These are phyloP conservation scores for Metschnikowia gelsemii DNA, from an alignment of 805 yeast species.

Conservation along the genomic window DNA sequence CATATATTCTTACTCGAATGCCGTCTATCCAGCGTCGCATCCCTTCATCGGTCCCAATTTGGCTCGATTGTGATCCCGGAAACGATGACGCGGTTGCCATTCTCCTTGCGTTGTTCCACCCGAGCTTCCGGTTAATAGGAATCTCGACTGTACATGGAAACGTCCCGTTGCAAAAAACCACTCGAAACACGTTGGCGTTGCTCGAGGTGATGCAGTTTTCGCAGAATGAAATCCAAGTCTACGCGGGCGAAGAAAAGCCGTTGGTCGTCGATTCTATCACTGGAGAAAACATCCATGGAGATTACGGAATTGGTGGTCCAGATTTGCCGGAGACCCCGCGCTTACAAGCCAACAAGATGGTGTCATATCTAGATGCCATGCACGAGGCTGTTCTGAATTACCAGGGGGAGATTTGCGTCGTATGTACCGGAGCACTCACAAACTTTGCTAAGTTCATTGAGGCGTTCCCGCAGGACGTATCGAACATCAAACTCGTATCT, in stretches of 20 bases:
- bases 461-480: constrained; percentile 52
- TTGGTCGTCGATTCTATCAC: constrained; percentile 46
- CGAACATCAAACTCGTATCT: constrained; percentile 51
- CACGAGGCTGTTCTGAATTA: constrained; percentile 41
- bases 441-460: constrained; percentile 59
- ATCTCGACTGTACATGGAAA: constrained; percentile 78
- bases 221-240: constrained; percentile 57
- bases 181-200: constrained; percentile 65
- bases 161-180: constrained; percentile 60
- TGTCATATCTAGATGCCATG: constrained; percentile 37
- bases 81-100: constrained; percentile 85
- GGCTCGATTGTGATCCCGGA: constrained; percentile 94
- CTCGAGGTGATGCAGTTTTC: constrained; percentile 53
- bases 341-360: constrained; percentile 24
- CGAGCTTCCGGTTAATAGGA: constrained; percentile 59
- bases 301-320: constrained; percentile 76
- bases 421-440: constrained; percentile 79
- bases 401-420: constrained; percentile 53
- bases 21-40: constrained; percentile 4
- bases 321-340: constrained; percentile 51
- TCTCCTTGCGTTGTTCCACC: constrained; percentile 58
- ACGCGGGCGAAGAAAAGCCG: constrained; percentile 62
- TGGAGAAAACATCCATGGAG: constrained; percentile 72
- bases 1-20: no score
- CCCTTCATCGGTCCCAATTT: constrained; percentile 50